Percentiles rank a stretch among this genome's conserved stretches.
phyloP scores from a whole-genome alignment of 1,284 basidiomycete species.

The Limonomyces culmigenus region DNA sequence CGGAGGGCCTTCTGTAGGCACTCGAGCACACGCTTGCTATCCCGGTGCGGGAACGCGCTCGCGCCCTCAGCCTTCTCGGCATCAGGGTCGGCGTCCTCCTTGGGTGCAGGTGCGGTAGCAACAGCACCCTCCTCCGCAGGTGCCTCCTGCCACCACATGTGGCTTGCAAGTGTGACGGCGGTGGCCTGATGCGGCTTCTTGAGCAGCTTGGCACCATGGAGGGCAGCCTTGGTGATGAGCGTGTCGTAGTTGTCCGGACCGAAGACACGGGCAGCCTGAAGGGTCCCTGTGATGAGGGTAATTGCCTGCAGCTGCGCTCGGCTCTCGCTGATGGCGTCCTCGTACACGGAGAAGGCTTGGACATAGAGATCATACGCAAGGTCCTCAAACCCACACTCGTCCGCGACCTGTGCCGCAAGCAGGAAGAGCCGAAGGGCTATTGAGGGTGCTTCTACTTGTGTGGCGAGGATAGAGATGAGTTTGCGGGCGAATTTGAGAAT shows the following conservation, averaged over 20 bases:
- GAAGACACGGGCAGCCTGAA: constrained; percentile 76
- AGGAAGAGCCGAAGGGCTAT: constrained; percentile 85
- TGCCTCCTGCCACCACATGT: constrained; percentile 88
- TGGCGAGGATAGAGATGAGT: constrained; percentile 78
- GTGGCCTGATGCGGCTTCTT: constrained; percentile 95
- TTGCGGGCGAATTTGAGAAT: constrained; percentile 90
- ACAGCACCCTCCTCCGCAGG: constrained; percentile 17
- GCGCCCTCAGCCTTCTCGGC: constrained; percentile 18
- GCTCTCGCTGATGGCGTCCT: constrained; percentile 87
- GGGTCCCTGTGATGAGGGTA: constrained; percentile 76
- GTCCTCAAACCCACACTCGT: constrained; percentile 87
- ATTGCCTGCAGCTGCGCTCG: constrained; percentile 88
- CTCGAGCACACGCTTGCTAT: constrained; percentile 89
- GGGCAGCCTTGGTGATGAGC: constrained; percentile 85
- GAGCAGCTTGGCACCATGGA: constrained; percentile 84
- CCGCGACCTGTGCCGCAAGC: constrained; percentile 83
- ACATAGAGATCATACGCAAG: constrained; percentile 92
- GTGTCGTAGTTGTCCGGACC: constrained; percentile 89
- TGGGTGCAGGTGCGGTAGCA: constrained; percentile 13
- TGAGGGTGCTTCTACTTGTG: constrained; percentile 79
- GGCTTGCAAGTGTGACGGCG: constrained; percentile 86
- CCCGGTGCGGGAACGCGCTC: constrained; percentile 53
- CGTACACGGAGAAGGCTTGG: constrained; percentile 89
- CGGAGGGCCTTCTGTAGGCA: constrained; percentile 88
- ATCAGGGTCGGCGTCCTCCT: constrained; percentile 12